Percentiles rank a stretch among this genome's conserved stretches.
Conservation (phyloP, 2,329 filamentous ascomycete species). For the Sporothrix protearum region DNA sequence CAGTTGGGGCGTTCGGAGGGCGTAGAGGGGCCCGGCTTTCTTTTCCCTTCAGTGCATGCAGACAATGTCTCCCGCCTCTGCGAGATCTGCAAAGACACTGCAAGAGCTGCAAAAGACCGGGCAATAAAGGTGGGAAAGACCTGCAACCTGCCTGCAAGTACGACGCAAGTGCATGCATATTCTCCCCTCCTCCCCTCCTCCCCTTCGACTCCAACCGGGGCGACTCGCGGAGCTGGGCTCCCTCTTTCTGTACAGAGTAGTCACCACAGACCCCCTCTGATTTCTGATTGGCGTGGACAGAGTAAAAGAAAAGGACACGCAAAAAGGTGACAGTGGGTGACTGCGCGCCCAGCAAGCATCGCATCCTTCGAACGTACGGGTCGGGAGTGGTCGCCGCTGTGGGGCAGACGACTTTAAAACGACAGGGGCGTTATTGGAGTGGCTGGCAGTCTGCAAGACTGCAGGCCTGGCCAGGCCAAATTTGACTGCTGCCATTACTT, state of each 20-base stretch:
- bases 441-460: not conserved
- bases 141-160: conserved; percentile 2
- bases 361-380: not conserved
- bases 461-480: not conserved
- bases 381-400: conserved; percentile 13
- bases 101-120: not conserved
- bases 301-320: not conserved
- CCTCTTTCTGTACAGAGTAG: not conserved
- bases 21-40: not conserved
- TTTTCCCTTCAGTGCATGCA: not conserved
- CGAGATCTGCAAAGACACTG: not conserved
- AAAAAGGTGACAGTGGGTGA: not conserved
- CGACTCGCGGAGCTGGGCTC: not conserved
- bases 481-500: not conserved
- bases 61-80: not conserved
- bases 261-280: not conserved
- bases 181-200: not conserved
- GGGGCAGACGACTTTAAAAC: not conserved
- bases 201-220: conserved; percentile 8
- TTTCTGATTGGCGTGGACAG: conserved; percentile 9
- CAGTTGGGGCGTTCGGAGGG: not conserved
- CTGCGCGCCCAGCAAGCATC: not conserved
- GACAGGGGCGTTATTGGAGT: conserved; percentile 5
- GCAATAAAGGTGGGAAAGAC: not conserved
- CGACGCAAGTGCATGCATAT: conserved; percentile 17